These are phyloP conservation scores for Cutaneotrichosporon mucoides DNA, from an alignment of 1,284 basidiomycete species.

Conservation along the genomic window DNA sequence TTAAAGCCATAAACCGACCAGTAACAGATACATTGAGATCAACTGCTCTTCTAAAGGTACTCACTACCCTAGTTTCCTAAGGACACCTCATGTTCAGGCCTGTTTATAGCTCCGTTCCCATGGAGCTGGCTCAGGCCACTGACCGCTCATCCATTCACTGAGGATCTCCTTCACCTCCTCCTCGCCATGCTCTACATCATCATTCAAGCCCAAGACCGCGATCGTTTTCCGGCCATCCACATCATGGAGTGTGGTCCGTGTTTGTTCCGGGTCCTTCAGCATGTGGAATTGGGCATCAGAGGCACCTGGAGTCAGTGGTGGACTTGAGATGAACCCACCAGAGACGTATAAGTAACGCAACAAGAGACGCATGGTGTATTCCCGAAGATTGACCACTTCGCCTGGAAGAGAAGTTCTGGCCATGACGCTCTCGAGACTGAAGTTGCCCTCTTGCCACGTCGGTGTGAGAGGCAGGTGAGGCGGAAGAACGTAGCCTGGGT, in stretches of 20 bases:
- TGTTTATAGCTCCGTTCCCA: conserved; percentile 31
- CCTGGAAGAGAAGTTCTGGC: conserved; percentile 28
- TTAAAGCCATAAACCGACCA: no score
- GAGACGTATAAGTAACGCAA: conserved; percentile 52
- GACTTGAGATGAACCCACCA: conserved; percentile 21
- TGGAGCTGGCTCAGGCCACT: conserved; percentile 39
- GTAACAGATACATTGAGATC: no score
- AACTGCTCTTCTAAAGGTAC: no score
- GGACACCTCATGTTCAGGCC: no score
- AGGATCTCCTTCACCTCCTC: conserved; percentile 31
- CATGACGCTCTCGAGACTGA: conserved; percentile 50
- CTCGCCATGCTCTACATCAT: conserved; percentile 37
- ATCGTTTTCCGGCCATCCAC: conserved; percentile 28
- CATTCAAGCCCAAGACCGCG: conserved; percentile 42
- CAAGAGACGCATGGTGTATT: conserved; percentile 51
- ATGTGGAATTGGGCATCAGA: conserved; percentile 38
- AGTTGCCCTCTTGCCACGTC: conserved; percentile 50
- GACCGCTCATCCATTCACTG: conserved; percentile 36
- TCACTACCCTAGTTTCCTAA: no score
- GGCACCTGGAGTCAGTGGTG: background rate
- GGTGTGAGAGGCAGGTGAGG: conserved; percentile 52
- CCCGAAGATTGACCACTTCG: conserved; percentile 45
- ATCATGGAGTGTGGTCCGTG: conserved; percentile 26
- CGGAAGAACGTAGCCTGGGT: conserved; percentile 25
- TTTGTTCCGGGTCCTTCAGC: conserved; percentile 34